Conservation (phyloP, 768 basidiomycete species). For the Tulasnella sp. region DNA sequence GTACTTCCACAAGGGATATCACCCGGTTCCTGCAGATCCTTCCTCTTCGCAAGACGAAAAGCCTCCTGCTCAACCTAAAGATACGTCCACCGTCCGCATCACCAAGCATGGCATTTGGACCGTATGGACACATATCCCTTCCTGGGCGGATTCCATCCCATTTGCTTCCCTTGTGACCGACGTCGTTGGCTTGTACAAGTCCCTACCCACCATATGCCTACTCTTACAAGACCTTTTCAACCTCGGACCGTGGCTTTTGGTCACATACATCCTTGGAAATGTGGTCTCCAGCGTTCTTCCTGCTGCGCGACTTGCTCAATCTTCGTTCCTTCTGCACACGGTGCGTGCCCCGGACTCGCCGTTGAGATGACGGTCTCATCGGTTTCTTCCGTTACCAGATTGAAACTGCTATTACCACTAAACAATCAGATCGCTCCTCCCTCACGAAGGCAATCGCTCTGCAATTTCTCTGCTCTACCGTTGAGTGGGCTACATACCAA, state of each 20-base stretch:
- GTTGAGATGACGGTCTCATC: neutral
- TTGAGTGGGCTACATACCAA: neutral
- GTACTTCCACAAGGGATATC: too few relatives aligned
- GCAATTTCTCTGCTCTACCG: neutral
- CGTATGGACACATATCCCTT: neutral
- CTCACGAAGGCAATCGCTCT: neutral
- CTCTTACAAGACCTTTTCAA: neutral
- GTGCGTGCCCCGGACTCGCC: neutral
- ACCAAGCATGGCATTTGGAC: conserved; percentile 7
- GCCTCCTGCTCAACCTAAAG: too few relatives aligned
- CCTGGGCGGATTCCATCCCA: conserved; percentile 10
- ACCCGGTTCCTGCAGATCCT: too few relatives aligned
- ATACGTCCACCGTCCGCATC: neutral
- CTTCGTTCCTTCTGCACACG: neutral
- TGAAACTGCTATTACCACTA: neutral
- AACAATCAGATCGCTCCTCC: neutral
- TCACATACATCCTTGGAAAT: neutral
- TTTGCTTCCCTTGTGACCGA: neutral
- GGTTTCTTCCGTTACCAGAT: neutral
- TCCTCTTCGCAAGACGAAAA: neutral
- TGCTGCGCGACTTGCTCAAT: neutral
- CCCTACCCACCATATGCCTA: neutral
- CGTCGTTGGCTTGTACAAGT: neutral
- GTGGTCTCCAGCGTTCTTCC: neutral
- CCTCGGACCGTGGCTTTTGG: conserved; percentile 1